phyloP scores from a whole-genome alignment of 306 rosid species.

The Lithocarpus polystachyus region DNA sequence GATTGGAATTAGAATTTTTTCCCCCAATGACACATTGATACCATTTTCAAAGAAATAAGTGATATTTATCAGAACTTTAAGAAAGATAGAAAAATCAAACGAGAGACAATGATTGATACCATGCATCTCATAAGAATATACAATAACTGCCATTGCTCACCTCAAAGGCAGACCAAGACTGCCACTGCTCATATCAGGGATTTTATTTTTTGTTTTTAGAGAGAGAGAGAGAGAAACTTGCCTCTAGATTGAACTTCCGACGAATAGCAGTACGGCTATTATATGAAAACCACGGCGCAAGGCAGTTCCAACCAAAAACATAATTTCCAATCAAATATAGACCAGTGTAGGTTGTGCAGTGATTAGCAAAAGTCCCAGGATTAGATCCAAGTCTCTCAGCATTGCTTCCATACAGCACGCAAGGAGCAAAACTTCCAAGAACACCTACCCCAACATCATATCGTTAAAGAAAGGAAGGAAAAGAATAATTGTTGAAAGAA shows the following conservation, averaged over 20 bases:
- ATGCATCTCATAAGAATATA: background rate
- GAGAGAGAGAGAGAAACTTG: slow-evolving; percentile 27
- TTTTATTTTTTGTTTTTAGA: background rate
- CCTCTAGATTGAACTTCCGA: slow-evolving; percentile 90
- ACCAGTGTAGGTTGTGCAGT: slow-evolving; percentile 74
- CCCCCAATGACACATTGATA: background rate
- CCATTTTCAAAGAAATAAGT: background rate
- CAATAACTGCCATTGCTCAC: background rate
- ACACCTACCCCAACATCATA: slow-evolving; percentile 51
- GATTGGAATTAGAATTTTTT: background rate
- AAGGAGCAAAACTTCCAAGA: slow-evolving; percentile 95
- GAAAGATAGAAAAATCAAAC: background rate
- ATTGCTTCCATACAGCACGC: slow-evolving; percentile 90
- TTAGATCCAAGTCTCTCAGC: slow-evolving; percentile 74
- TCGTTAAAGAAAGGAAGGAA: slow-evolving; percentile 5
- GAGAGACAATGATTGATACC: background rate
- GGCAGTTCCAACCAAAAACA: slow-evolving; percentile 71
- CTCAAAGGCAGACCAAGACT: background rate
- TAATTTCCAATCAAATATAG: slow-evolving; percentile 66
- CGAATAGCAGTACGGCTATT: slow-evolving; percentile 83
- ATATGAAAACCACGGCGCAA: slow-evolving; percentile 82
- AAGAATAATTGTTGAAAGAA: background rate
- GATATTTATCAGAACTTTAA: background rate
- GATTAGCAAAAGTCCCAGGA: slow-evolving; percentile 71
- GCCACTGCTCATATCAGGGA: background rate